These are phyloP conservation scores for Barnettozyma sucrosica DNA, from an alignment of 805 yeast species.

Conservation along the genomic window DNA sequence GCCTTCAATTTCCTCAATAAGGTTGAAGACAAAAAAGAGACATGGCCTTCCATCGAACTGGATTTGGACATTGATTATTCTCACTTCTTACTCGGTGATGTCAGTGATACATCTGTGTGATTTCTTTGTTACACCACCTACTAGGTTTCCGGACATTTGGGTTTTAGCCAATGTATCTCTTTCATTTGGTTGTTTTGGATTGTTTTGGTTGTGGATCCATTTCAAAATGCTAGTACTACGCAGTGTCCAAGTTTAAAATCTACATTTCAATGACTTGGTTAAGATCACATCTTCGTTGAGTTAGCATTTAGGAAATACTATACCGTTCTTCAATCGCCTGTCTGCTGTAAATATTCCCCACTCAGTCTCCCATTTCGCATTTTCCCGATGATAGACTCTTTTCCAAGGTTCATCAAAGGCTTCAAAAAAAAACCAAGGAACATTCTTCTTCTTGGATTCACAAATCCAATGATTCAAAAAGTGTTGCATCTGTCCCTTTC, in stretches of 20 bases:
- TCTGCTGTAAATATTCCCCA: conserved; percentile 60
- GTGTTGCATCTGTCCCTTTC: conserved; percentile 35
- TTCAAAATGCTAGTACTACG: conserved; percentile 37
- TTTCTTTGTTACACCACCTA: conserved; percentile 43
- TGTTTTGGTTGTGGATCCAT: conserved; percentile 82
- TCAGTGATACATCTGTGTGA: conserved; percentile 51
- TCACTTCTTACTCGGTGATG: conserved; percentile 48
- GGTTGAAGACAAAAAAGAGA: conserved; percentile 30
- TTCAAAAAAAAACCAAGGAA: conserved; percentile 55
- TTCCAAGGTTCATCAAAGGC: conserved; percentile 77
- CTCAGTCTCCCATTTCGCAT: conserved; percentile 57
- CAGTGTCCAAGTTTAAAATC: neutral
- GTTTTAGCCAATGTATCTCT: conserved; percentile 67
- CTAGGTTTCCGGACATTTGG: conserved; percentile 76
- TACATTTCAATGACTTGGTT: neutral
- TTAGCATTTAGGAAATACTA: conserved; percentile 33
- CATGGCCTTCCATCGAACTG: conserved; percentile 43
- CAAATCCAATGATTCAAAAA: conserved; percentile 53
- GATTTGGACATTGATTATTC: conserved; percentile 46
- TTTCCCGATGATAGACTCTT: conserved; percentile 40
- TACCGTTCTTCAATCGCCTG: conserved; percentile 39
- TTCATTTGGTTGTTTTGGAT: conserved; percentile 66
- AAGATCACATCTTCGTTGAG: neutral
- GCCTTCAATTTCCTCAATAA: conserved; percentile 33
- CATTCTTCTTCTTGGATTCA: conserved; percentile 28